Percentiles rank a stretch among this genome's conserved stretches.
Evolutionary conservation across 2,329 filamentous ascomycete species (phyloP).

Genomic region (Clonostachys sp.): DNA sequence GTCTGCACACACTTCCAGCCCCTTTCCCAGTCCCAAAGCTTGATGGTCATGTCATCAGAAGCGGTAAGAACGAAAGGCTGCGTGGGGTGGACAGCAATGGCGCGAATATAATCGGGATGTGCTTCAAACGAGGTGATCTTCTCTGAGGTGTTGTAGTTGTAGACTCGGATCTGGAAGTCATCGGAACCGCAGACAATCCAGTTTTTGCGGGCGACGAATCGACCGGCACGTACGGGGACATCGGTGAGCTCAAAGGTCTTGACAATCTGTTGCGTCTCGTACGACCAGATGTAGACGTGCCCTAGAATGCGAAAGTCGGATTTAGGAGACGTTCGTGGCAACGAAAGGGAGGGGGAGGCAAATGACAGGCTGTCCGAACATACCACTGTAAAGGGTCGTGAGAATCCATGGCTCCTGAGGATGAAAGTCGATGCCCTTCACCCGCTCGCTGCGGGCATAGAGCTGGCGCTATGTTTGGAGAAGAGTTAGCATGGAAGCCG

Average conservation of each 20-base stretch:
- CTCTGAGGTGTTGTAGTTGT: slow-evolving; percentile 99
- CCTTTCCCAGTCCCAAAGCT: slow-evolving; percentile 99
- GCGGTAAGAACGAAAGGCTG: slow-evolving; percentile 95
- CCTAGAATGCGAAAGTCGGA: slow-evolving; percentile 43
- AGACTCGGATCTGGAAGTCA: slow-evolving; percentile 82
- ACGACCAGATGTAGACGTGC: slow-evolving; percentile 99
- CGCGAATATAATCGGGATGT: slow-evolving; percentile 96
- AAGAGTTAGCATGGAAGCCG: background rate
- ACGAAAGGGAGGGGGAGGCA: background rate
- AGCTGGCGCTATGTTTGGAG: slow-evolving; percentile 31
- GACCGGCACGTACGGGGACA: slow-evolving; percentile 92
- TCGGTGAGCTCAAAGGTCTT: slow-evolving; percentile 99
- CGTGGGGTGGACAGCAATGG: slow-evolving; percentile 91
- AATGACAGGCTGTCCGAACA: slow-evolving; percentile 14
- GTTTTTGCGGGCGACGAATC: slow-evolving; percentile 96
- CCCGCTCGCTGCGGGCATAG: slow-evolving; percentile 82
- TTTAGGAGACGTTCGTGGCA: background rate
- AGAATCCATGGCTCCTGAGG: slow-evolving; percentile 95
- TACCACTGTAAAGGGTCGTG: slow-evolving; percentile 94
- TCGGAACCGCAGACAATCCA: slow-evolving; percentile 97
- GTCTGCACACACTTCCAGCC: slow-evolving; percentile 96
- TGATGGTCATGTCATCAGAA: slow-evolving; percentile 97
- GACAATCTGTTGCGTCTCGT: slow-evolving; percentile 93
- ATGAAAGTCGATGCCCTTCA: slow-evolving; percentile 97
- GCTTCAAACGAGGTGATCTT: slow-evolving; percentile 97